Percentiles rank a stretch among this genome's conserved stretches.
Conservation (phyloP, 1,139 yeast genomes). For the Yamadazyma songkhlaensis region DNA sequence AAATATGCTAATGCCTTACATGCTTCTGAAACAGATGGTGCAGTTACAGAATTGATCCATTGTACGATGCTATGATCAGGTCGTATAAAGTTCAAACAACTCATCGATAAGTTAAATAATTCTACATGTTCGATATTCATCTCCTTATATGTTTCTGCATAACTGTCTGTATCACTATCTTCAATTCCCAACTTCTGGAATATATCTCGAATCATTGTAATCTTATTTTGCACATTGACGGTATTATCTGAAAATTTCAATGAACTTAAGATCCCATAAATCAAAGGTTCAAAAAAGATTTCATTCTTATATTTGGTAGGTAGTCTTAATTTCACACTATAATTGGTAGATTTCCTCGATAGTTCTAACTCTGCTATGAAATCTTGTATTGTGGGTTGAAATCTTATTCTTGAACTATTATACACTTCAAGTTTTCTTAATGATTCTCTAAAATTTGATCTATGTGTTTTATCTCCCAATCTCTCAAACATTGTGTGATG, state of each 20-base stretch:
- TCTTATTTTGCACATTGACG: neutral
- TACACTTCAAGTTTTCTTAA: constrained; percentile 19
- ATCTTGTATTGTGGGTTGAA: constrained; percentile 25
- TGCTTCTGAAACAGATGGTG: constrained; percentile 26
- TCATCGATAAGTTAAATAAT: constrained; percentile 4
- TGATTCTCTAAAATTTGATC: constrained; percentile 20
- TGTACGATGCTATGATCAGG: constrained; percentile 13
- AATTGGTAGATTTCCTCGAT: neutral
- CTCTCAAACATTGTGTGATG: constrained; percentile 2
- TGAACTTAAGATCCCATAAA: constrained; percentile 8
- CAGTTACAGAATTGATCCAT: constrained; percentile 29
- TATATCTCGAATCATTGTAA: neutral
- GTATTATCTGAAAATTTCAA: neutral
- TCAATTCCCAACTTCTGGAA: neutral
- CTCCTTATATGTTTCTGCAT: neutral
- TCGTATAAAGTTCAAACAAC: neutral
- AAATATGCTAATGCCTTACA: constrained; percentile 25
- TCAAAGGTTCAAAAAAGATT: constrained; percentile 7
- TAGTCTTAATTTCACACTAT: neutral
- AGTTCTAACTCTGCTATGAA: constrained; percentile 22
- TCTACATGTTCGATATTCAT: constrained; percentile 1
- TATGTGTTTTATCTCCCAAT: constrained; percentile 24
- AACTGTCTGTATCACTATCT: neutral
- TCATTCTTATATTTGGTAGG: constrained; percentile 3
- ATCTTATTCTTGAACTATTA: constrained; percentile 12